These are phyloP conservation scores for Aspergillus fructus DNA, from an alignment of 2,329 filamentous ascomycete genomes.

Conservation along the genomic window DNA sequence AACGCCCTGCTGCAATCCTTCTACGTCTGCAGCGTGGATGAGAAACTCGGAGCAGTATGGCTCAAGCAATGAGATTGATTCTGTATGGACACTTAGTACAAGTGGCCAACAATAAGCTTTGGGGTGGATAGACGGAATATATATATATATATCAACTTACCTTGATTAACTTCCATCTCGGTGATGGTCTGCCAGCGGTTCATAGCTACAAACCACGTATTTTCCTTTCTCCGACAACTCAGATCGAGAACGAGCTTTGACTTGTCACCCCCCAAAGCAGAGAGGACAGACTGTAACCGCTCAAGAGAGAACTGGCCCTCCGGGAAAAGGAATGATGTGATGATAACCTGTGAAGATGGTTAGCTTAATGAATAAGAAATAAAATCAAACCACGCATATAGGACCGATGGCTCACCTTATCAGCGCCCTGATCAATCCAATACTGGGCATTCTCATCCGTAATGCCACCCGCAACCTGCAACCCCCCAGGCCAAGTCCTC, in stretches of 20 bases:
- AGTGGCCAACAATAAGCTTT: neutral
- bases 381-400: conserved; percentile 2
- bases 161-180: conserved; percentile 87
- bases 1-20: conserved; percentile 87
- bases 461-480: conserved; percentile 95
- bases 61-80: conserved; percentile 75
- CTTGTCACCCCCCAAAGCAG: conserved; percentile 70
- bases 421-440: conserved; percentile 86
- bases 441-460: conserved; percentile 76
- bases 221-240: conserved; percentile 75
- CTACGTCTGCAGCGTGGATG: conserved; percentile 95
- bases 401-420: conserved; percentile 64
- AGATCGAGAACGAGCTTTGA: conserved; percentile 89
- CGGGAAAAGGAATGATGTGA: conserved; percentile 94
- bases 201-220: conserved; percentile 95
- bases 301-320: conserved; percentile 75
- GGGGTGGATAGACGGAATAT: no score
- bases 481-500: conserved; percentile 70
- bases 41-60: conserved; percentile 96
- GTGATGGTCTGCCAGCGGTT: conserved; percentile 99
- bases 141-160: conserved; percentile 46
- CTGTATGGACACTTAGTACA: conserved; percentile 46
- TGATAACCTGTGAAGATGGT: conserved; percentile 70
- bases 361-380: neutral
- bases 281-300: conserved; percentile 71